A percentile compares a stretch with the other conserved stretches of the same genome.
Conservation (phyloP, 768 basidiomycete genomes). For the Russula earlei region DNA sequence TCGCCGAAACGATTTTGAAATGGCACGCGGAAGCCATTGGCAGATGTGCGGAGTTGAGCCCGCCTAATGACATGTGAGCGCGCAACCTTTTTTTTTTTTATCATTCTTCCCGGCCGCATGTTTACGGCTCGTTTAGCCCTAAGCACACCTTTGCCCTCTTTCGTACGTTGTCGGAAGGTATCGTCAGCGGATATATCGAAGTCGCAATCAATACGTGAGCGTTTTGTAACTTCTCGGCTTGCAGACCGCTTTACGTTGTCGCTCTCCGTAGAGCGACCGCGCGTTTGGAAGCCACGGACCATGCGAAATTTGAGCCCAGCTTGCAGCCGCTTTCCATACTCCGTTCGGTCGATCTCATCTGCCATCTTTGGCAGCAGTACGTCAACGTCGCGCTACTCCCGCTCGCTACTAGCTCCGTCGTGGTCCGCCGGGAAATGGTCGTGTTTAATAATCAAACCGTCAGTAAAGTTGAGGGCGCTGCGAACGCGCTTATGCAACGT, state of each 20-base stretch:
- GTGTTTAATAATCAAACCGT: constrained; percentile 86
- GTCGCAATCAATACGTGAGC: constrained; percentile 87
- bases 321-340: constrained; percentile 59
- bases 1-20: constrained; percentile 84
- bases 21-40: constrained; percentile 99
- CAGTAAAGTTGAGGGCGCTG: constrained; percentile 73
- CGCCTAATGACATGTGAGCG: constrained; percentile 74
- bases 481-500: constrained; percentile 72
- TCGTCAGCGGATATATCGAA: constrained; percentile 79
- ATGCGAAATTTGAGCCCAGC: constrained; percentile 67
- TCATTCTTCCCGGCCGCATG: not conserved
- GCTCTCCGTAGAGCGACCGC: constrained; percentile 49
- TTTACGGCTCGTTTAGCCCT: constrained; percentile 39
- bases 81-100: not conserved
- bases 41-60: constrained; percentile 82
- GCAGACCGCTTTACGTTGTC: not conserved
- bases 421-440: constrained; percentile 84
- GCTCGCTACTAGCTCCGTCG: constrained; percentile 75
- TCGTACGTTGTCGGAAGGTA: constrained; percentile 76
- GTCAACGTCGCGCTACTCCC: constrained; percentile 85
- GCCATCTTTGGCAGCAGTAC: constrained; percentile 96
- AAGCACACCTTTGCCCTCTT: constrained; percentile 83
- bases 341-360: constrained; percentile 71
- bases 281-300: constrained; percentile 62
- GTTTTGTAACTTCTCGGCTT: not conserved